Percentiles rank a stretch among this genome's conserved stretches.
These are phyloP conservation scores for Daldinia concentrica DNA, from an alignment of 495 filamentous ascomycete genomes.

Conservation along the genomic window DNA sequence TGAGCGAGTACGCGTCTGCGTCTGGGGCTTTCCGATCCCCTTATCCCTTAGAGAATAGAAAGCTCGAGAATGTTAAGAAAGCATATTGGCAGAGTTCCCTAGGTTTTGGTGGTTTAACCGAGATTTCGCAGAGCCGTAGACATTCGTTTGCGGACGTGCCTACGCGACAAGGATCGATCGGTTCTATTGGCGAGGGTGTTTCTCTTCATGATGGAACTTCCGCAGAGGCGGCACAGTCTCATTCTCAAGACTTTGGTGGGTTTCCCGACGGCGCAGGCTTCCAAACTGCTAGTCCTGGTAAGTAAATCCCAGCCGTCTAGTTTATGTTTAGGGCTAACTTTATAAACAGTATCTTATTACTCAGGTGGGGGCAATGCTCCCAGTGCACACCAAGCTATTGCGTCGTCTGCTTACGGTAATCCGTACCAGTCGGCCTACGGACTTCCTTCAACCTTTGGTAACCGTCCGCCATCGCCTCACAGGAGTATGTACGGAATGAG, in stretches of 20 bases:
- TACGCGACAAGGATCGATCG: conserved; percentile 73
- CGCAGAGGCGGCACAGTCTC: conserved; percentile 50
- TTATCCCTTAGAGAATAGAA: conserved; percentile 73
- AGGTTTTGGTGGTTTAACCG: conserved; percentile 75
- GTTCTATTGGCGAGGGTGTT: conserved; percentile 67
- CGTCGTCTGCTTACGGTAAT: conserved; percentile 50
- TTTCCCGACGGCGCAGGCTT: conserved; percentile 50
- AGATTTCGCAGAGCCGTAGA: conserved; percentile 84
- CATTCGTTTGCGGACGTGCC: conserved; percentile 95
- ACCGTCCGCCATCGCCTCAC: conserved; percentile 64
- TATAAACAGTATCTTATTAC: conserved; percentile 61
- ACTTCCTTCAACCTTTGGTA: conserved; percentile 65
- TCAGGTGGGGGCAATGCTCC: conserved; percentile 46
- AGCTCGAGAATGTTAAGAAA: conserved; percentile 80
- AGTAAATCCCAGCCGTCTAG: conserved; percentile 21
- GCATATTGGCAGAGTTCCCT: conserved; percentile 89
- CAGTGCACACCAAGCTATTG: conserved; percentile 51
- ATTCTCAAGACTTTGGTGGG: conserved; percentile 50
- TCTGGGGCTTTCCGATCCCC: conserved; percentile 64
- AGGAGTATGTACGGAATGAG: conserved; percentile 67
- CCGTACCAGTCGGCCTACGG: conserved; percentile 55
- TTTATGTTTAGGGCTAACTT: conserved; percentile 38
- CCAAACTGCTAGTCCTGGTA: conserved; percentile 49
- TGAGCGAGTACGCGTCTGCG: conserved; percentile 72
- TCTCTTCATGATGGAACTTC: conserved; percentile 53